Evolutionary conservation across 768 basidiomycete genomes (phyloP), one percentile per base, ranked within the genome.

Genomic region (Rossbeevera mucosa): DNA sequence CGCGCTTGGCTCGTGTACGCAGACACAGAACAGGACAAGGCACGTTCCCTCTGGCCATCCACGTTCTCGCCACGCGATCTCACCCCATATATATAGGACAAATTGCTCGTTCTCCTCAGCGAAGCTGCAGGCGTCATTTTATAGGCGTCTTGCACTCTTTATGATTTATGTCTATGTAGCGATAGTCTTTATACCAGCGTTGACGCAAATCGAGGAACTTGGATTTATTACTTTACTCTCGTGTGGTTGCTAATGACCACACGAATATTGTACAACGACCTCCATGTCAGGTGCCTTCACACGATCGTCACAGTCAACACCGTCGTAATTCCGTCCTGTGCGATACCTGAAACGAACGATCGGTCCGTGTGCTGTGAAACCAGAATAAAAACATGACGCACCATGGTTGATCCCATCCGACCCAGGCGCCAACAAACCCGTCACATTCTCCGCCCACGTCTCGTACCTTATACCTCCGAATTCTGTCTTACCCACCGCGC

Each of bases 11-110:
- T 77, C 36, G 71, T 85, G 71, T 87, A 73, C 52, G 72, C 81
- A 7, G 84, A 85, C 61, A 75, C 76, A 20, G 82, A 82, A 64
- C 76, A 80, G 55, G 83, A 84, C 52, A 85, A 85, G 76, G 82
- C 78, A 53, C 5, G 71, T 59, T 22, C 36, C 31, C 7, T 1
- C 26, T 26, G 1, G 29, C 26, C 25, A 1, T 20, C 5, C 5
- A 20, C 40, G 3, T 21, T 3, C 43, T 12, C 5, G 18, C 18
- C 1, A 33, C 38, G 18, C 21, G 24, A 9, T 43, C 53, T 65
- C 14, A 58, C 30, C 14, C 9, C 24, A 7, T 22, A 14, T 4
- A 4, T 25, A 25, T 46, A 66, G 67, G 65, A 67, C 44, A 62
- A 47, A 22, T 40, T 67, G 9, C 58, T 67, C 20, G 50, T 67